Evolutionary conservation across 495 filamentous ascomycete species (phyloP).

Genomic region (Terfezia claveryi): DNA sequence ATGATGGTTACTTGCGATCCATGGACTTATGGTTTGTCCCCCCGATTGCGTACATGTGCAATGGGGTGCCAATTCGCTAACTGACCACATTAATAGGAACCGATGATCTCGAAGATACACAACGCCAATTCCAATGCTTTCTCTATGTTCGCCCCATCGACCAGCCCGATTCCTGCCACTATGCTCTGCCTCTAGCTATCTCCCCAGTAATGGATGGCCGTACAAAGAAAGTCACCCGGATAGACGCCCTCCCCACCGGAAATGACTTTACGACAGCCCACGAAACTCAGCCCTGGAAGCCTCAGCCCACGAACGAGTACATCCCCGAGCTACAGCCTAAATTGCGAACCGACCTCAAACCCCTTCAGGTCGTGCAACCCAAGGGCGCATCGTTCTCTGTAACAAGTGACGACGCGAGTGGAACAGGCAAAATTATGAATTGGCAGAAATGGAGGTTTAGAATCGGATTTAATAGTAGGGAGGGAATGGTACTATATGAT

Average conservation of each 20-base stretch:
- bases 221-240: slow-evolving; percentile 39
- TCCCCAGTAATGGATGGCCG: slow-evolving; percentile 52
- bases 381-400: slow-evolving; percentile 51
- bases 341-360: slow-evolving; percentile 45
- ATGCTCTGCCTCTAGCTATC: slow-evolving; percentile 54
- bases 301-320: slow-evolving; percentile 45
- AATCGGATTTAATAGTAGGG: slow-evolving; percentile 51
- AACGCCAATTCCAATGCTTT: slow-evolving; percentile 42
- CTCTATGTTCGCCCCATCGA: slow-evolving; percentile 29
- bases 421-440: slow-evolving; percentile 23
- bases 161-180: slow-evolving; percentile 47
- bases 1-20: slow-evolving; percentile 40
- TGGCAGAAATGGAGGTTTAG: slow-evolving; percentile 56
- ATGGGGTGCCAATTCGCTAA: too few species aligned
- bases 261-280: slow-evolving; percentile 35
- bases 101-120: slow-evolving; percentile 36
- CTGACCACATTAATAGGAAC: slow-evolving; percentile 22
- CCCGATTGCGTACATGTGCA: background rate
- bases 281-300: slow-evolving; percentile 29
- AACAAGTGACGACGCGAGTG: slow-evolving; percentile 21
- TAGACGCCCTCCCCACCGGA: slow-evolving; percentile 38
- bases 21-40: slow-evolving; percentile 46
- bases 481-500: slow-evolving; percentile 48
- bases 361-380: slow-evolving; percentile 53
- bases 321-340: slow-evolving; percentile 40